Percentiles rank a stretch among this genome's conserved stretches.
Conservation (phyloP, 2,329 filamentous ascomycete species). For the Penicillium sp. region DNA sequence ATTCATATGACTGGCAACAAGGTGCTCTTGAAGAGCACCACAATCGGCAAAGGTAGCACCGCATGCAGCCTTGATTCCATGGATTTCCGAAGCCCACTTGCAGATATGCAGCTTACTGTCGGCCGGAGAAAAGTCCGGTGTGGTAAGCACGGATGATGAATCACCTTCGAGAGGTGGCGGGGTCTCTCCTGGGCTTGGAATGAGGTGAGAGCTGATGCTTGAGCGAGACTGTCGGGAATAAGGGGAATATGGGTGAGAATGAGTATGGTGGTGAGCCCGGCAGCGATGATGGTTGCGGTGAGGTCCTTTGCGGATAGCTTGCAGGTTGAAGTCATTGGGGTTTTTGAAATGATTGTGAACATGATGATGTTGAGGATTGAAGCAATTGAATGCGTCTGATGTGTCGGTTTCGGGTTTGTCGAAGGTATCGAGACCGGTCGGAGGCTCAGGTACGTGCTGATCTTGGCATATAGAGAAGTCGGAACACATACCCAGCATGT, state of each 20-base stretch:
- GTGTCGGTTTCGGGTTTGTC: constrained; percentile 27
- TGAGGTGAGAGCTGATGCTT: constrained; percentile 39
- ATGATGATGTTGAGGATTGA: constrained; percentile 34
- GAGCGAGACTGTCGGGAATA: constrained; percentile 40
- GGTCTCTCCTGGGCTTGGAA: constrained; percentile 40
- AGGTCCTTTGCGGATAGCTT: constrained; percentile 27
- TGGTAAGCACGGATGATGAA: constrained; percentile 38
- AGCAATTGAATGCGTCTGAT: constrained; percentile 31
- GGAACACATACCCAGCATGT: constrained; percentile 38
- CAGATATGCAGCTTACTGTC: constrained; percentile 41
- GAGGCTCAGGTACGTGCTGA: constrained; percentile 25
- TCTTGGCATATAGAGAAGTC: constrained; percentile 31
- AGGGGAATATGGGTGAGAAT: constrained; percentile 36
- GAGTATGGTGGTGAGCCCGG: constrained; percentile 33
- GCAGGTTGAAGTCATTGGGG: constrained; percentile 25
- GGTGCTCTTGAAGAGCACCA: constrained; percentile 43
- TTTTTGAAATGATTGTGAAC: constrained; percentile 31
- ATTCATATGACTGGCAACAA: constrained; percentile 39
- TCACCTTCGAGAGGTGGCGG: constrained; percentile 39
- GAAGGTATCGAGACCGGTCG: constrained; percentile 14
- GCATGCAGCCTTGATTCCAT: constrained; percentile 33
- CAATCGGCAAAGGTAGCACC: constrained; percentile 39
- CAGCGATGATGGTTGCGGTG: constrained; percentile 39
- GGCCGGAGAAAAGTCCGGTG: constrained; percentile 32
- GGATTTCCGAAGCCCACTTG: constrained; percentile 35